phyloP scores from a whole-genome alignment of 129 eudicot species.

The Flaveria robusta region DNA sequence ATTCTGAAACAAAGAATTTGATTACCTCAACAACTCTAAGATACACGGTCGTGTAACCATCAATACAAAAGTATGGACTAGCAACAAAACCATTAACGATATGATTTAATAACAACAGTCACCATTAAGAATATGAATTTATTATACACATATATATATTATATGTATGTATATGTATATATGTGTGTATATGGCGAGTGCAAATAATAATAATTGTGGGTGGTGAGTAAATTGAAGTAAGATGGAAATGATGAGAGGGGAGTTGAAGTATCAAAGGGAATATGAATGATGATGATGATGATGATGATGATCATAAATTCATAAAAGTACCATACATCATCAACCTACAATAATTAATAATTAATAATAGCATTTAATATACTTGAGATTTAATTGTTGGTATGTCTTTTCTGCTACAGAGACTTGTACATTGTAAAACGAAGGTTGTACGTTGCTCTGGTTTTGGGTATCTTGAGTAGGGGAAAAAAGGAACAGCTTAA shows the following conservation, averaged over 20 bases:
- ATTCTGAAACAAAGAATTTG: background rate
- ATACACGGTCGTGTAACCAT: constrained; percentile 3
- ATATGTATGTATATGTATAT: background rate
- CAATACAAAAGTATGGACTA: constrained; percentile 13
- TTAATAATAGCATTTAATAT: constrained; percentile 22
- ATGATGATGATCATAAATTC: constrained; percentile 29
- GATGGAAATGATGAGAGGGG: constrained; percentile 3
- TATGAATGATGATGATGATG: constrained; percentile 31
- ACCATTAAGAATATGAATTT: too few species aligned
- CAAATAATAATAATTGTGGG: constrained; percentile 31
- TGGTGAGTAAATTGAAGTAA: constrained; percentile 33
- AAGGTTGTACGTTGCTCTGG: constrained; percentile 20
- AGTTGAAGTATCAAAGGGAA: constrained; percentile 25
- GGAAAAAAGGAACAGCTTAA: constrained; percentile 10
- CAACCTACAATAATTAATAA: constrained; percentile 34
- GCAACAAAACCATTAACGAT: background rate
- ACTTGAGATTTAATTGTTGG: background rate
- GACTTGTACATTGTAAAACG: constrained; percentile 26
- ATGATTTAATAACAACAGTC: background rate
- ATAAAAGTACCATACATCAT: constrained; percentile 31
- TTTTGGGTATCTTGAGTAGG: constrained; percentile 18
- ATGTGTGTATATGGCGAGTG: background rate
- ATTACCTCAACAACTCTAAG: background rate
- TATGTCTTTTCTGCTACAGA: constrained; percentile 25
- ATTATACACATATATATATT: background rate